These are phyloP conservation scores for Pseudogymnoascus sp. DNA, from an alignment of 2,329 filamentous ascomycete genomes.

Conservation along the genomic window DNA sequence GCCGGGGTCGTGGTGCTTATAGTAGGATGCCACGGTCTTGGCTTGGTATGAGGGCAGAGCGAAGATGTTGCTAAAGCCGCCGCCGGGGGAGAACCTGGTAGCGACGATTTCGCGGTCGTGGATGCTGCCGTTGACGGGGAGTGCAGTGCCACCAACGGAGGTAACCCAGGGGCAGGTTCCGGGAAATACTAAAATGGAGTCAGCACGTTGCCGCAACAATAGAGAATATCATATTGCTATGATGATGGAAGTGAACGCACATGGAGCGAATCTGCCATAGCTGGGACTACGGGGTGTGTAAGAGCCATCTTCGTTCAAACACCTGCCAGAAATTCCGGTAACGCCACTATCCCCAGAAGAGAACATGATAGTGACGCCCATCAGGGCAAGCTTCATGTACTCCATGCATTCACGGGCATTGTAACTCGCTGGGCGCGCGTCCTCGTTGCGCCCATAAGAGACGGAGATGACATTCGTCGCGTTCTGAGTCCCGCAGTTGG, in stretches of 20 bases:
- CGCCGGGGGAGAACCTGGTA: constrained; percentile 31
- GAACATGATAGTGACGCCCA: too few species aligned
- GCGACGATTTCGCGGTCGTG: neutral
- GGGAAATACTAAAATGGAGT: constrained; percentile 47
- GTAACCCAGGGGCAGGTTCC: constrained; percentile 60
- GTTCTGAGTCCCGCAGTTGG: too few species aligned
- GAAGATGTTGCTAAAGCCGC: constrained; percentile 40
- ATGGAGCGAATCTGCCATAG: constrained; percentile 16
- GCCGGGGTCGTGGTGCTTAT: constrained; percentile 18
- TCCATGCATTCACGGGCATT: too few species aligned
- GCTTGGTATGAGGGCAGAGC: constrained; percentile 21
- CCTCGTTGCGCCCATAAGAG: too few species aligned
- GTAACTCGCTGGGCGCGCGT: too few species aligned
- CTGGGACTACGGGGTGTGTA: constrained; percentile 12
- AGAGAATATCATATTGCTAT: neutral
- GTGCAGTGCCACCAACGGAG: constrained; percentile 50
- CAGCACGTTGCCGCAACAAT: neutral
- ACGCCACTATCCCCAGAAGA: too few species aligned
- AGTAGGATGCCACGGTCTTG: constrained; percentile 19
- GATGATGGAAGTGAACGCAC: neutral
- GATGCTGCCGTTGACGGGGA: constrained; percentile 30
- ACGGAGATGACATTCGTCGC: too few species aligned
- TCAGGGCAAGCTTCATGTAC: too few species aligned
- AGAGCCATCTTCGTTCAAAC: neutral
- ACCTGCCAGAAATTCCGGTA: too few species aligned